phyloP scores from a whole-genome alignment of 2,329 filamentous ascomycete species.

The Colletotrichum liaoningense region DNA sequence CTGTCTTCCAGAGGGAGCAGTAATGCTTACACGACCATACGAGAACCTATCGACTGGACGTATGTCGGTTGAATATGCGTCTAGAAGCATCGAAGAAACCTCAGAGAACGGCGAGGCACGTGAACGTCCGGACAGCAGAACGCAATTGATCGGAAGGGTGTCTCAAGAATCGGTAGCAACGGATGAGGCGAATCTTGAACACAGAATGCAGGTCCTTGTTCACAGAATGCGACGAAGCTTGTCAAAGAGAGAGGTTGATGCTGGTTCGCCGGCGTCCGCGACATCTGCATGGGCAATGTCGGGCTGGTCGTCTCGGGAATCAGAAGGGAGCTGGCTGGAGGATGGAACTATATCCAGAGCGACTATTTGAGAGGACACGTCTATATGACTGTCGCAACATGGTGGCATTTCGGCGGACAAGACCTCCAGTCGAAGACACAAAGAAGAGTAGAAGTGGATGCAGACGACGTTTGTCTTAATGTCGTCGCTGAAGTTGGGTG shows the following conservation, averaged over 20 bases:
- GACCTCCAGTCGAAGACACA: not conserved
- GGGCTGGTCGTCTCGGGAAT: not conserved
- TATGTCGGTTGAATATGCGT: not conserved
- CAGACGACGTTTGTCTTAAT: not conserved
- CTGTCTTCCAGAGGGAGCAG: slow-evolving; percentile 20
- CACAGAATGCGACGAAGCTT: slow-evolving; percentile 10
- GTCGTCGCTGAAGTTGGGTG: not conserved
- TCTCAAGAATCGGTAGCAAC: not conserved
- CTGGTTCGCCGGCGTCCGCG: not conserved
- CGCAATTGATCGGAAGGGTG: not conserved
- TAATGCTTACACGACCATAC: slow-evolving; percentile 13
- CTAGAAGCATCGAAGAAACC: not conserved
- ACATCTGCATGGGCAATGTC: not conserved
- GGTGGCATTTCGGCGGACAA: not conserved
- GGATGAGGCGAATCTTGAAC: not conserved
- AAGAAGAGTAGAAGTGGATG: not conserved
- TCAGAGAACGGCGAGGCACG: not conserved
- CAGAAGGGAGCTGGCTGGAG: not conserved
- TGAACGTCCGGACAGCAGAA: not conserved
- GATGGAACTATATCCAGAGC: not conserved
- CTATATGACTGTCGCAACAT: not conserved
- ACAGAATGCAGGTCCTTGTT: slow-evolving; percentile 4
- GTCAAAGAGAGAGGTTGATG: slow-evolving; percentile 4
- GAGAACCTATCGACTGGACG: not conserved
- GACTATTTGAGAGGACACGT: not conserved